Evolutionary conservation across 1,284 basidiomycete species (phyloP), one percentile per base, ranked within the genome.

Genomic region (Ganoderma multipileum): DNA sequence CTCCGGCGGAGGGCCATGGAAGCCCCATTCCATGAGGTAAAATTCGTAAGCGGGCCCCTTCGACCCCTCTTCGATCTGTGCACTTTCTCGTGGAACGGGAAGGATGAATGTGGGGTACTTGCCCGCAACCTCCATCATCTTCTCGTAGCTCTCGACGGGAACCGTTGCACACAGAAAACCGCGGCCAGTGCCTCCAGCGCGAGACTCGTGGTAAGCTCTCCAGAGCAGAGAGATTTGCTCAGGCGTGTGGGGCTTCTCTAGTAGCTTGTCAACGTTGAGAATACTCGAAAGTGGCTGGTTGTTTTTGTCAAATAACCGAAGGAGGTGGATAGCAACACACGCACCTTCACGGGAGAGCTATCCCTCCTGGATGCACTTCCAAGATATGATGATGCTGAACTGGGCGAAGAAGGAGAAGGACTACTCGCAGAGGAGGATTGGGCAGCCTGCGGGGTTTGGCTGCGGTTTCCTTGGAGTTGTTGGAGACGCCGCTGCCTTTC

Each of bases 121-220:
- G 70, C 82, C 81, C 4, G 90, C 94, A 28, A 87, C 81, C 26
- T 75, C 74, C 28, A 88, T 76, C 91, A 98, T 93, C 71, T 86
- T 86, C 44, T 85, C 77, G 81, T 97, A 97, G n/a, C 88, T 86
- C 6, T 86, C 83, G 57, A 91, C 73, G 0, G 95, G 91, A 14
- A 98, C 85, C 3, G 90, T 84, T 0, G 96, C 96, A 68, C 91
- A 96, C 23, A 98, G 85, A 78, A 87, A 95, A 8, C 95, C 94
- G 58, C 90, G 87, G 9, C 95, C 91, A 0, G 93, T 91, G 0
- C 94, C 91, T 18, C 87, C 84, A 14, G 90, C 89, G 28, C 92
- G 89, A 3, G 92, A 89, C 20, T 89, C 87, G 79, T 98, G 96
- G 76, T 96, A 98, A 0, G 92, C 87, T n/a, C 89, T 93, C 96